These are phyloP conservation scores for Paramecium caudatum DNA, from an alignment of 73 alveolate genomes.

Conservation along the genomic window DNA sequence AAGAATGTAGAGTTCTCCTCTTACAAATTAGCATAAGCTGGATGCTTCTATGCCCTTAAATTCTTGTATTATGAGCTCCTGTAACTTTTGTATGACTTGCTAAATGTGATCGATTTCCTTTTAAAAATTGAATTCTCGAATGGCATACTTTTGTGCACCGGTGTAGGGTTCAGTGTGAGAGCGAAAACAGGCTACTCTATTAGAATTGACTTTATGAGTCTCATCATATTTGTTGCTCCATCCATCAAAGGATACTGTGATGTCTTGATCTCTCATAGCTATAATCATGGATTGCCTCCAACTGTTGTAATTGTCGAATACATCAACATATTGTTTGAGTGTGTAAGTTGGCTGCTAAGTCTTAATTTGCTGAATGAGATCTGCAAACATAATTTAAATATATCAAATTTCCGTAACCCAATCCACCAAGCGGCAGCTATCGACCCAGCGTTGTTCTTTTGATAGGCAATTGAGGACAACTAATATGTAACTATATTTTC, in stretches of 20 bases:
- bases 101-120: constrained; percentile 66
- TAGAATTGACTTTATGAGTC: constrained; percentile 10
- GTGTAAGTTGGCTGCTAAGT: neutral
- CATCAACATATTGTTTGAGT: constrained; percentile 23
- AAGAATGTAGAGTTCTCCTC: constrained; percentile 44
- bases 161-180: constrained; percentile 62
- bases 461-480: constrained; percentile 65
- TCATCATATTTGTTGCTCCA: constrained; percentile 63
- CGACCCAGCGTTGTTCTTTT: constrained; percentile 74
- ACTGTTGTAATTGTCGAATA: constrained; percentile 31
- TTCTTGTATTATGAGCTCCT: neutral
- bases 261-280: neutral
- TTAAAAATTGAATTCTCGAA: neutral
- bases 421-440: constrained; percentile 59
- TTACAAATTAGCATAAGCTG: constrained; percentile 36
- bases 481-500: constrained; percentile 32
- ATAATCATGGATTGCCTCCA: constrained; percentile 40
- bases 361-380: constrained; percentile 20
- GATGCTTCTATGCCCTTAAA: constrained; percentile 8
- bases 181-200: constrained; percentile 42
- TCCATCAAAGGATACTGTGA: constrained; percentile 53
- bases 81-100: constrained; percentile 53
- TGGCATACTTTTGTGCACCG: constrained; percentile 31
- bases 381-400: constrained; percentile 57
- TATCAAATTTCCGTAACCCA: constrained; percentile 73